Evolutionary conservation across 2,329 filamentous ascomycete genomes (phyloP), one percentile per base, ranked within the genome.

Genomic region (Daldinia sp.): DNA sequence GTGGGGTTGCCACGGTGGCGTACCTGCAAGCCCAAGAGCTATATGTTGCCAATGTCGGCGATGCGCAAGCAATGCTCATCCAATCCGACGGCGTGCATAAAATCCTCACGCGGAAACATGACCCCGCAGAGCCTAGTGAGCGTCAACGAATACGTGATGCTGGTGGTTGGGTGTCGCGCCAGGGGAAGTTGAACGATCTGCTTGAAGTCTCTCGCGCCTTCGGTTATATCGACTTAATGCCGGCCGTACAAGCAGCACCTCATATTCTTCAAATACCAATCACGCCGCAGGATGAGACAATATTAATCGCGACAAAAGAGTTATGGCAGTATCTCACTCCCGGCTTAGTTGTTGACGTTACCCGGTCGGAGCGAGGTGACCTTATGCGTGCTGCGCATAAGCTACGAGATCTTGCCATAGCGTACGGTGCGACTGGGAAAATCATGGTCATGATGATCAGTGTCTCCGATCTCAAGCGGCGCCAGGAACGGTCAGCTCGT

Each of bases 371-470:
- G 80, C 90, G 94, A 6, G 88, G 89, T 51, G 95, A 99, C 78
- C 85, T 98, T 50, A 99, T 99, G 96, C 88, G 93, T 61, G 96
- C 95, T 15, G 92, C 96, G 3, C 95, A 98, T 79, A 97, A 97
- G 81, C 87, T 99, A 35, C 90, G 96, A 65, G 96, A 99, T 82
- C 85, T 98, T 61, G 96, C 96, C 46, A 97, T 99, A 78, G 93
- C 95, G 0, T 98, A 98, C 78, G 96, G 96, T 60, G 93, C 95
- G 12, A 94, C 90, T 1, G 92, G 91, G 77, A 99, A 99, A 82
- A 93, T 98, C 71, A 98, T 98, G 94, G 93, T 99, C 50, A 98
- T 98, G 95, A 93, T 99, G 84, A 90, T 99, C 61, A 95, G 94
- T 62, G 92, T 99, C 41, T 91, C 92, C 62, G 94, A 98, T 77